phyloP scores from a whole-genome alignment of 2,329 filamentous ascomycete species.

The Chrysoporthe deuterocubensis region DNA sequence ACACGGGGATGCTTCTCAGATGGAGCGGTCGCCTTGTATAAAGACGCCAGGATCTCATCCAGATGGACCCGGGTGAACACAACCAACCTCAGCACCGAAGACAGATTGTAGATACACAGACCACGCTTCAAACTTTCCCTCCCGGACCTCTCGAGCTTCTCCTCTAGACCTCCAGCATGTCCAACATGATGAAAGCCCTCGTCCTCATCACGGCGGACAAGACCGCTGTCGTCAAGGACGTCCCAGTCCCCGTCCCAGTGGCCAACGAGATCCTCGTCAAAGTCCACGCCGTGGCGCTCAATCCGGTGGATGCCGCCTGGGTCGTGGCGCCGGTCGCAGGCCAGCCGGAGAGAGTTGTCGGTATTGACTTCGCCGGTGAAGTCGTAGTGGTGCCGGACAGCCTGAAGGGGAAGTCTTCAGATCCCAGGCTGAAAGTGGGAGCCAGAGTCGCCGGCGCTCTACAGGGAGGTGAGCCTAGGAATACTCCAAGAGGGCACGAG shows the following conservation, averaged over 20 bases:
- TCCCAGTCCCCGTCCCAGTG: conserved; percentile 30
- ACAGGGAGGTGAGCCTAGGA: conserved; percentile 34
- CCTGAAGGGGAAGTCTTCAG: neutral
- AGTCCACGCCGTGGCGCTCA: conserved; percentile 16
- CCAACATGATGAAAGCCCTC: neutral
- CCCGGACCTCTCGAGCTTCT: no score
- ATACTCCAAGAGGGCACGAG: neutral
- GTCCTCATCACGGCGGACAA: conserved; percentile 14
- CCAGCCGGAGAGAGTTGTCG: conserved; percentile 38
- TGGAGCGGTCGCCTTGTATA: neutral
- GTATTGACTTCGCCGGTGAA: conserved; percentile 45
- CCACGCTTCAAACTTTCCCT: no score
- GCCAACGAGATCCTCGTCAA: conserved; percentile 35
- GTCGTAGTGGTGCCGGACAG: conserved; percentile 32
- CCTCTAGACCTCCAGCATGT: neutral
- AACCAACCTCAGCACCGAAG: neutral
- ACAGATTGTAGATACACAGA: neutral
- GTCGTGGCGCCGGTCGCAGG: conserved; percentile 20
- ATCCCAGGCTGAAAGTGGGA: conserved; percentile 30
- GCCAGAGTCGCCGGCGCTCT: conserved; percentile 44
- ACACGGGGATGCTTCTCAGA: neutral
- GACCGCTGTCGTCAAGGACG: conserved; percentile 22
- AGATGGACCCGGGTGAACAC: neutral
- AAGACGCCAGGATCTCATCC: neutral
- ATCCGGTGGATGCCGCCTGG: conserved; percentile 8